phyloP scores from a whole-genome alignment of 2,329 filamentous ascomycete genomes.

The Emericellopsis cladophorae region DNA sequence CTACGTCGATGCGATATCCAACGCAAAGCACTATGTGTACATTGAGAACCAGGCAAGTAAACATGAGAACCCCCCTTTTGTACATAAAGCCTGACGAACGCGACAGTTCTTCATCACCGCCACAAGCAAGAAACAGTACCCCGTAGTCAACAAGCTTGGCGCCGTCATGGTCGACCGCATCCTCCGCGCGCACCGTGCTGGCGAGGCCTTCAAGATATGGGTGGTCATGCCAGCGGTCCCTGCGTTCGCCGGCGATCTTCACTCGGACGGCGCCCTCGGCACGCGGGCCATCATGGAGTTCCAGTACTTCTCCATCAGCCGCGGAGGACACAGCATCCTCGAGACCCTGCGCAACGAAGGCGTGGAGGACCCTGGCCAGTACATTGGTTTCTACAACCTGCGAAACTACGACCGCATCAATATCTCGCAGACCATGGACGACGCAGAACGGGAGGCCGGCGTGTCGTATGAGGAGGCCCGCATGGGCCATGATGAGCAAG shows the following conservation, averaged over 20 bases:
- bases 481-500: conserved; percentile 46
- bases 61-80: fast-evolving
- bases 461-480: conserved; percentile 56
- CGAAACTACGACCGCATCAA: conserved; percentile 79
- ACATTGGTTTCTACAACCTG: conserved; percentile 77
- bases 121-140: conserved; percentile 54
- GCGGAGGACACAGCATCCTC: conserved; percentile 66
- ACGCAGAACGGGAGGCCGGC: conserved; percentile 48
- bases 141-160: conserved; percentile 67
- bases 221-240: conserved; percentile 71
- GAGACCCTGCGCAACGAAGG: conserved; percentile 58
- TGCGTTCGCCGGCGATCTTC: conserved; percentile 70
- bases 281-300: conserved; percentile 84
- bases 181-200: conserved; percentile 51
- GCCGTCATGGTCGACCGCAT: conserved; percentile 69
- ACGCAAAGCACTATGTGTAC: conserved; percentile 62
- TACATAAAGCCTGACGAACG: neutral
- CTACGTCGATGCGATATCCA: conserved; percentile 59
- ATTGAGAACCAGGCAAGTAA: conserved; percentile 56
- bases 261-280: conserved; percentile 57
- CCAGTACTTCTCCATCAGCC: conserved; percentile 69
- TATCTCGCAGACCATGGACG: conserved; percentile 45
- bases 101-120: conserved; percentile 77
- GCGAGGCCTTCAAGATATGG: conserved; percentile 60
- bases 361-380: conserved; percentile 53